These are phyloP conservation scores for Trichoderma semiorbis DNA, from an alignment of 2,329 filamentous ascomycete genomes.

Conservation along the genomic window DNA sequence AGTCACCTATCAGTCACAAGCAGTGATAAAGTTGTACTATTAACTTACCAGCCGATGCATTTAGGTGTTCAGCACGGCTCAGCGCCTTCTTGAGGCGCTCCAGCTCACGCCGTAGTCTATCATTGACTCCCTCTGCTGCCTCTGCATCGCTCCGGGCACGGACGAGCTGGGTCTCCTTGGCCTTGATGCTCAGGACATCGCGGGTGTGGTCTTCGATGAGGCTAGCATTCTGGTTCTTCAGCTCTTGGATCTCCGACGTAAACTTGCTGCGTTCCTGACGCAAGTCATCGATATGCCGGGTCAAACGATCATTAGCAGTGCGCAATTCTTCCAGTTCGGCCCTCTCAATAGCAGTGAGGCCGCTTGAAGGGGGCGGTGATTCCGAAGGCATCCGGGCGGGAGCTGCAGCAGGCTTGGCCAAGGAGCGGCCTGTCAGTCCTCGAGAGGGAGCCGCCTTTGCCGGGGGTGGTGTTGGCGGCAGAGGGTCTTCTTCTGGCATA, in stretches of 20 bases:
- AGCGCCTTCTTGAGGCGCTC: conserved; percentile 90
- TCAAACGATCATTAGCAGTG: conserved; percentile 73
- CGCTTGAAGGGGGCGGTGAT: conserved; percentile 59
- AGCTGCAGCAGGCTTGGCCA: conserved; percentile 67
- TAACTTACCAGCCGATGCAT: conserved; percentile 33
- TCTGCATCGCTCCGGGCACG: conserved; percentile 87
- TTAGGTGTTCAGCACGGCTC: conserved; percentile 55
- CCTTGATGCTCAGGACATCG: conserved; percentile 93
- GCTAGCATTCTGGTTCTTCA: conserved; percentile 95
- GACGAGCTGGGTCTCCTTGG: conserved; percentile 95
- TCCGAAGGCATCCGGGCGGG: conserved; percentile 48
- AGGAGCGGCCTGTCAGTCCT: conserved; percentile 79
- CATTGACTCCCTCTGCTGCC: conserved; percentile 79
- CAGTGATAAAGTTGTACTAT: neutral
- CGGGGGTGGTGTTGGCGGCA: conserved; percentile 53
- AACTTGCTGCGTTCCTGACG: conserved; percentile 78
- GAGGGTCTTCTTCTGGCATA: conserved; percentile 57
- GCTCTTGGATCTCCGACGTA: conserved; percentile 82
- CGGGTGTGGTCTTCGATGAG: conserved; percentile 96
- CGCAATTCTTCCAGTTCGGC: conserved; percentile 91
- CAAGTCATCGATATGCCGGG: conserved; percentile 73
- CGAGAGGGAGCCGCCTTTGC: conserved; percentile 63
- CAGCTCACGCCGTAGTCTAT: conserved; percentile 80
- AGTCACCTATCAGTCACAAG: neutral
- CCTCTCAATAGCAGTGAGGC: conserved; percentile 74